Conservation (phyloP, 208 protist genomes). For the Trypanosoma melophagium region DNA sequence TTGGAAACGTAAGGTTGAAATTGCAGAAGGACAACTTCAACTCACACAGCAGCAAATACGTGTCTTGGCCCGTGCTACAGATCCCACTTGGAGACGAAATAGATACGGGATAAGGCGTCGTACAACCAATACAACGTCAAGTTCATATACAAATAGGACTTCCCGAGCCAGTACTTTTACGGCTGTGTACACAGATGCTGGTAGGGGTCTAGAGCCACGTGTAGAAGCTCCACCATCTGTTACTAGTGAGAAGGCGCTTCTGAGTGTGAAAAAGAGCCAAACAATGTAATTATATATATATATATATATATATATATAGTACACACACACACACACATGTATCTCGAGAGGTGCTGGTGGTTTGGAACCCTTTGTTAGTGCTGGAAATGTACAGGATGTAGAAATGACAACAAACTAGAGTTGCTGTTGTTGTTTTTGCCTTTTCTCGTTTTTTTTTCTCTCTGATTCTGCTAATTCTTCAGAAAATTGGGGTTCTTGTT, state of each 20-base stretch:
- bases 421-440: no score
- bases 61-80: slow-evolving; percentile 28
- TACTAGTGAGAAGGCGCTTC: slow-evolving; percentile 25
- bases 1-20: slow-evolving; percentile 92
- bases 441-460: no score
- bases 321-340: no score
- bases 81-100: slow-evolving; percentile 28
- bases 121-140: neutral
- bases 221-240: slow-evolving; percentile 10
- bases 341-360: no score
- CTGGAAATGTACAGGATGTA: no score
- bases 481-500: no score
- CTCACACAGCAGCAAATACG: slow-evolving; percentile 67
- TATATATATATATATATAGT: neutral
- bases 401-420: no score
- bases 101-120: neutral
- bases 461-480: no score
- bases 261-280: slow-evolving; percentile 26
- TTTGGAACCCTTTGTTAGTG: no score
- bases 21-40: slow-evolving; percentile 74
- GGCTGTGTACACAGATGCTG: slow-evolving; percentile 6
- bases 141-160: slow-evolving; percentile 30
- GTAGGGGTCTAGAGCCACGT: slow-evolving; percentile 9
- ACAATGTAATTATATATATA: neutral
- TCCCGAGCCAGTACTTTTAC: neutral